A percentile compares a stretch with the other conserved stretches of the same genome.
These are phyloP conservation scores for Malassezia vespertilionis DNA, from an alignment of 1,284 basidiomycete genomes.

Conservation along the genomic window DNA sequence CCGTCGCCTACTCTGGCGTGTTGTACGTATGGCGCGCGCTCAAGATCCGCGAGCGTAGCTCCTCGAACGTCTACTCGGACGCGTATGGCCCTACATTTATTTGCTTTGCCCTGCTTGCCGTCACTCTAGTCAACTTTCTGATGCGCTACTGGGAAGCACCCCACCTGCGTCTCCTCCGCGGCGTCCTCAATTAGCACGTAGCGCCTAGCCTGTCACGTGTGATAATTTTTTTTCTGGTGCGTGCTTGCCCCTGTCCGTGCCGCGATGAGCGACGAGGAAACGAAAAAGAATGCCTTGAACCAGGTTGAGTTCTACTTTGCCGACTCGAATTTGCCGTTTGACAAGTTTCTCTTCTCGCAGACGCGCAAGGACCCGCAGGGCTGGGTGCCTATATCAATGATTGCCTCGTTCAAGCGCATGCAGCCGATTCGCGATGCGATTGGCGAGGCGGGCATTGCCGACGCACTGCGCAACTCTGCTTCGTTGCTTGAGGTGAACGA, in stretches of 20 bases:
- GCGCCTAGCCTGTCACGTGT: neutral
- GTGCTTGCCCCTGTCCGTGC: neutral
- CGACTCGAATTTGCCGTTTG: constrained; percentile 77
- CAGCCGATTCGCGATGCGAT: constrained; percentile 50
- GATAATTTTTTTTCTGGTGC: neutral
- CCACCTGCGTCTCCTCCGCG: constrained; percentile 21
- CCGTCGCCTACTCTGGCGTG: constrained; percentile 74
- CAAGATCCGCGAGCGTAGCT: constrained; percentile 52
- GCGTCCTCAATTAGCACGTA: constrained; percentile 26
- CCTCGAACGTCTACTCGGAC: constrained; percentile 44
- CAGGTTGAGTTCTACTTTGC: constrained; percentile 88
- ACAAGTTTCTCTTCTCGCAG: constrained; percentile 77
- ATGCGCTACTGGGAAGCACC: constrained; percentile 30
- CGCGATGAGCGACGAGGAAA: constrained; percentile 6
- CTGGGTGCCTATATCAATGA: constrained; percentile 78
- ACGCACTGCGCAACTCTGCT: constrained; percentile 24
- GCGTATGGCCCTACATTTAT: constrained; percentile 38
- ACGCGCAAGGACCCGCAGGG: constrained; percentile 52
- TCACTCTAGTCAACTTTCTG: constrained; percentile 40
- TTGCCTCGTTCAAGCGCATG: constrained; percentile 95
- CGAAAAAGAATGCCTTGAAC: constrained; percentile 12
- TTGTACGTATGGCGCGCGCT: constrained; percentile 78
- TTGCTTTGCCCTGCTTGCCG: constrained; percentile 30
- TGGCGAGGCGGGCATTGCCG: constrained; percentile 29
- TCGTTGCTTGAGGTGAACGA: constrained; percentile 65